Evolutionary conservation across 495 filamentous ascomycete genomes (phyloP).

Genomic region (Penicillium soppii): DNA sequence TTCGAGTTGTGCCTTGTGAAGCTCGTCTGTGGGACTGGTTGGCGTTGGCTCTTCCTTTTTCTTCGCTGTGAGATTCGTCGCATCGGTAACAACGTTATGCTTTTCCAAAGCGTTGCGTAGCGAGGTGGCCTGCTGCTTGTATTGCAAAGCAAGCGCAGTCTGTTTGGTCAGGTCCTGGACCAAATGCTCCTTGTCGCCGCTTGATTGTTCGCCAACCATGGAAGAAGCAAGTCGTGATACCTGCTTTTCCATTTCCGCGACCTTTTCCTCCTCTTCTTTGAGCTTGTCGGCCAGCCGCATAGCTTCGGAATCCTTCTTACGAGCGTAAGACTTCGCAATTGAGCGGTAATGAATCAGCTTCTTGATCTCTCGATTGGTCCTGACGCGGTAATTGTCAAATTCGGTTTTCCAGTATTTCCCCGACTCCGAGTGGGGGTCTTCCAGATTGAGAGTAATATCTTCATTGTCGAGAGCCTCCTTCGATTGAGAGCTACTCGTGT

Average conservation of each 20-base stretch:
- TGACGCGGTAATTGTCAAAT: slow-evolving; percentile 77
- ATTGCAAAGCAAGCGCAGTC: slow-evolving; percentile 64
- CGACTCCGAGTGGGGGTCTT: slow-evolving; percentile 77
- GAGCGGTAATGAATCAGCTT: slow-evolving; percentile 77
- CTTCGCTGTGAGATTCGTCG: slow-evolving; percentile 44
- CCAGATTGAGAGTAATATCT: slow-evolving; percentile 67
- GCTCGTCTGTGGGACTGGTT: slow-evolving; percentile 39
- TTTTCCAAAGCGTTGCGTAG: slow-evolving; percentile 54
- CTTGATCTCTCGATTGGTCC: slow-evolving; percentile 76
- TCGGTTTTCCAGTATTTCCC: slow-evolving; percentile 94
- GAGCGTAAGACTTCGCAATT: slow-evolving; percentile 83
- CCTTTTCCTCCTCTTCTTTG: slow-evolving; percentile 59
- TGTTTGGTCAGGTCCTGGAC: slow-evolving; percentile 63
- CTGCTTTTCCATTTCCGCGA: slow-evolving; percentile 51
- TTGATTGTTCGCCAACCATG: slow-evolving; percentile 46
- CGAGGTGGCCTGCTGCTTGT: slow-evolving; percentile 64
- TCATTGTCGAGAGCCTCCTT: slow-evolving; percentile 46
- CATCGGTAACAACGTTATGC: slow-evolving; percentile 43
- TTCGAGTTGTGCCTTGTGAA: slow-evolving; percentile 45
- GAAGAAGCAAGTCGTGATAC: slow-evolving; percentile 60
- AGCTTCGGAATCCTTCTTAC: slow-evolving; percentile 82
- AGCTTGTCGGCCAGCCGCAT: slow-evolving; percentile 69
- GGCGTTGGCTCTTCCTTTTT: slow-evolving; percentile 45
- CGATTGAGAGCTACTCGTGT: not conserved
- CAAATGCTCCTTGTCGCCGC: slow-evolving; percentile 49